Percentiles rank a stretch among this genome's conserved stretches.
These are phyloP conservation scores for Bruguiera parviflora DNA, from an alignment of 345 rosid genomes.

Conservation along the genomic window DNA sequence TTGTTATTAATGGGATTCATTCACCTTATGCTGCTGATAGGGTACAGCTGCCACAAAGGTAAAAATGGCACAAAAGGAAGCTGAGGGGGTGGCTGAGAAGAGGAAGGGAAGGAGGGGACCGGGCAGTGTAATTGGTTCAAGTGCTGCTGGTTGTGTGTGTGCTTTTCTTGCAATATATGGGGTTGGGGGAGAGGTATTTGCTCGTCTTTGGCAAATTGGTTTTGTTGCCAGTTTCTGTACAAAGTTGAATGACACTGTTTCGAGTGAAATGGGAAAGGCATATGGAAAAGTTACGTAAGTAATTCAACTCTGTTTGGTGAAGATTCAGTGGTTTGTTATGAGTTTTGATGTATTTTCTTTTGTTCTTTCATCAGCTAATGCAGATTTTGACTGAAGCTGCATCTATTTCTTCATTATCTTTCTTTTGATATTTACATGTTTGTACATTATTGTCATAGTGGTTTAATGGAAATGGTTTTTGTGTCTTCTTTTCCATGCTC, in stretches of 20 bases:
- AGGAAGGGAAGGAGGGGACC: constrained; percentile 95
- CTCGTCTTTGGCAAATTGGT: constrained; percentile 70
- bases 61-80: constrained; percentile 94
- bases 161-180: constrained; percentile 70
- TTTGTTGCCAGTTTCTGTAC: constrained; percentile 97
- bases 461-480: no score
- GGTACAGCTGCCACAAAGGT: constrained; percentile 95
- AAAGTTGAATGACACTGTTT: constrained; percentile 88
- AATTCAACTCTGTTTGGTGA: constrained; percentile 6
- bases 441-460: no score
- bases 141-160: constrained; percentile 92
- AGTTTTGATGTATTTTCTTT: neutral
- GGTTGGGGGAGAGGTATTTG: constrained; percentile 56
- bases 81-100: constrained; percentile 94
- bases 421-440: no score
- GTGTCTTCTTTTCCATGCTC: no score
- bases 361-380: no score
- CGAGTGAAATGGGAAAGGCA: constrained; percentile 96
- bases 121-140: constrained; percentile 94
- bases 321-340: neutral
- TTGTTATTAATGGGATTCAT: neutral
- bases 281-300: constrained; percentile 94
- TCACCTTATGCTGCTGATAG: constrained; percentile 34
- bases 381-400: neutral
- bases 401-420: no score